Evolutionary conservation across 192 early-diverging fungal species (phyloP), one percentile per base, ranked within the genome.

Genomic region (Podila horticola): DNA sequence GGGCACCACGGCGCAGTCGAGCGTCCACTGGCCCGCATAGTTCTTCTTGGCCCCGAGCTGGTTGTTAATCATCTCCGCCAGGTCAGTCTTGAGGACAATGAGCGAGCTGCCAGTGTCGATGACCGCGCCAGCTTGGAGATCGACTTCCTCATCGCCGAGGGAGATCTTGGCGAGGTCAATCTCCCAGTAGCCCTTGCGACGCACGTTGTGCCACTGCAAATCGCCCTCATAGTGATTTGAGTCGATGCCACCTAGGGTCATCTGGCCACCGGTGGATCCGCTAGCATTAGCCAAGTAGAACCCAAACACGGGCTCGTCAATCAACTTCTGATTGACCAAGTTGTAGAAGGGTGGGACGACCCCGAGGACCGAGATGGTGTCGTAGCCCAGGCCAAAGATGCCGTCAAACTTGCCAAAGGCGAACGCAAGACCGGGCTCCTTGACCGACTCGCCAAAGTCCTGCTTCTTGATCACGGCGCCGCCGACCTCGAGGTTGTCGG

Each of bases 141-240:
- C 75, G 67, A 96, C 76, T 29, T 90, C 86, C n/a, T 92, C 90
- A 50, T 91, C 94, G 67, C 91, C 96, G 69, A 98, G 90, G 58
- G 84, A 88, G 59, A 95, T 88, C 68, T 91, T 87, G 66, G 93
- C 86, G 20, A 99, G 84, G 33, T 92, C 91, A 58, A 98, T 95
- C 85, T 99, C 98, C 98, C 98, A 99, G 87, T 99, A 99, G 1
- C 91, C 97, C 85, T 96, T 95, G 75, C 96, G 92, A 50, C 90
- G 87, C 66, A 99, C 92, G 26, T 94, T 89, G 60, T 95, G 91
- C 93, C 94, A 99, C 58, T 87, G 72, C 61, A 94, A 83, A 13
- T 92, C 85, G 38, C 93, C 93, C 10, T 68, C 83, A 82, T 91
- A 97, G 76, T 92, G 95, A 29, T 85, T 86, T 66, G 91, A 50